Evolutionary conservation across 768 basidiomycete genomes (phyloP).

Genomic region (Suillus paluster): DNA sequence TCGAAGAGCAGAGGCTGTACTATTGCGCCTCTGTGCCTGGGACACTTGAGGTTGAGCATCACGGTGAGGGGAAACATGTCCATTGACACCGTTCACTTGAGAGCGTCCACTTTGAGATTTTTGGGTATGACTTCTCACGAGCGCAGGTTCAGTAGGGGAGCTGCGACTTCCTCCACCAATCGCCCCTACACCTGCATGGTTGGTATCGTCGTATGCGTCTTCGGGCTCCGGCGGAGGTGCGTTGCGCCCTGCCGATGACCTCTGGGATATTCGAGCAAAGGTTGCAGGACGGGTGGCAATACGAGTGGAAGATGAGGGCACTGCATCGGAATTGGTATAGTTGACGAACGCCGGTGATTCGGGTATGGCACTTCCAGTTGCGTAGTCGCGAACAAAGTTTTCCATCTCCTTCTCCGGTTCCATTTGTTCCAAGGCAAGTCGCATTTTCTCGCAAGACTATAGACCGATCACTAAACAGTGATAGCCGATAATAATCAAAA

Average conservation of each 20-base stretch:
- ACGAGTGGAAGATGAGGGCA: conserved; percentile 60
- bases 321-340: conserved; percentile 69
- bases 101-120: conserved; percentile 33
- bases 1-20: conserved; percentile 27
- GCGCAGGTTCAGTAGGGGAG: conserved; percentile 36
- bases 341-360: conserved; percentile 89
- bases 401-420: conserved; percentile 90
- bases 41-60: conserved; percentile 26
- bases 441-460: conserved; percentile 90
- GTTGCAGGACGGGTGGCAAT: conserved; percentile 60
- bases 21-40: conserved; percentile 30
- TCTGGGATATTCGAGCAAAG: conserved; percentile 50
- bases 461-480: background rate
- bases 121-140: conserved; percentile 37
- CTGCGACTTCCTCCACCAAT: conserved; percentile 48
- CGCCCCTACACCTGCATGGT: conserved; percentile 71
- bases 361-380: conserved; percentile 86
- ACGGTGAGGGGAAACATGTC: conserved; percentile 27
- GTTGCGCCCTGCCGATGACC: conserved; percentile 27
- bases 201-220: conserved; percentile 55
- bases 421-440: conserved; percentile 85
- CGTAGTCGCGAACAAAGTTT: conserved; percentile 85
- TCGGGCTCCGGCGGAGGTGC: conserved; percentile 41
- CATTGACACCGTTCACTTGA: conserved; percentile 37
- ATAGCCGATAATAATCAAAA: background rate